phyloP scores from a whole-genome alignment of 176 grass and related monocot species.

The Triticum timopheevii region DNA sequence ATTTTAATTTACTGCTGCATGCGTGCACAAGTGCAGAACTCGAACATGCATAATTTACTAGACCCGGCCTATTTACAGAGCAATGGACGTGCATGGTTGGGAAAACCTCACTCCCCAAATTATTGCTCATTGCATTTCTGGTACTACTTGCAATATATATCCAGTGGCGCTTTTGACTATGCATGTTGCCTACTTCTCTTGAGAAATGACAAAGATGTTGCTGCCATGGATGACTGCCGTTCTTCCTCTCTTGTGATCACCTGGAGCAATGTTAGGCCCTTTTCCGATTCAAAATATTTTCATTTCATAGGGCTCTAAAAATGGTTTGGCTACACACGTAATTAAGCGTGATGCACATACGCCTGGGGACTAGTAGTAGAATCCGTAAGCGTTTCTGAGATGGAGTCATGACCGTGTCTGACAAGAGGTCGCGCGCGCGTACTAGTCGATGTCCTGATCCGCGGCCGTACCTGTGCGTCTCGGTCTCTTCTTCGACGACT shows the following conservation, averaged over 20 bases:
- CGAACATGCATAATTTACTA: too few relatives aligned
- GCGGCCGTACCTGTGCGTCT: too few relatives aligned
- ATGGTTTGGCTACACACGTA: not conserved
- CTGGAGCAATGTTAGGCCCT: not conserved
- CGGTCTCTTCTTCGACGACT: not conserved
- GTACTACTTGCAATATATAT: not conserved
- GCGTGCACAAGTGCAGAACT: too few relatives aligned
- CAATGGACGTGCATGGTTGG: not conserved
- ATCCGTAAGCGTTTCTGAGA: not conserved
- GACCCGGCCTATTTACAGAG: not conserved
- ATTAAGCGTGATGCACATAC: too few relatives aligned
- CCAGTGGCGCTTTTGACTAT: not conserved
- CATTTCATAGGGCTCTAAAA: not conserved
- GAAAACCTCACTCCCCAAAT: not conserved
- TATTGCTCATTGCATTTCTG: not conserved
- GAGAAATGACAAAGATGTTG: conserved; percentile 61
- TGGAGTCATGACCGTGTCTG: not conserved
- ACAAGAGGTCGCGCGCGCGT: too few relatives aligned
- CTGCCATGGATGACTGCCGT: conserved; percentile 41
- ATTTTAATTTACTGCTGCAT: too few relatives aligned
- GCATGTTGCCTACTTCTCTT: conserved; percentile 21
- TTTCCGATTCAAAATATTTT: not conserved
- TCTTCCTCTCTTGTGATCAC: conserved; percentile 55
- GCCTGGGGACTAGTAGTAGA: not conserved
- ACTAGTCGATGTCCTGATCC: too few relatives aligned